Evolutionary conservation across 306 rosid genomes (phyloP).

Genomic region (Quercus berberidifolia): DNA sequence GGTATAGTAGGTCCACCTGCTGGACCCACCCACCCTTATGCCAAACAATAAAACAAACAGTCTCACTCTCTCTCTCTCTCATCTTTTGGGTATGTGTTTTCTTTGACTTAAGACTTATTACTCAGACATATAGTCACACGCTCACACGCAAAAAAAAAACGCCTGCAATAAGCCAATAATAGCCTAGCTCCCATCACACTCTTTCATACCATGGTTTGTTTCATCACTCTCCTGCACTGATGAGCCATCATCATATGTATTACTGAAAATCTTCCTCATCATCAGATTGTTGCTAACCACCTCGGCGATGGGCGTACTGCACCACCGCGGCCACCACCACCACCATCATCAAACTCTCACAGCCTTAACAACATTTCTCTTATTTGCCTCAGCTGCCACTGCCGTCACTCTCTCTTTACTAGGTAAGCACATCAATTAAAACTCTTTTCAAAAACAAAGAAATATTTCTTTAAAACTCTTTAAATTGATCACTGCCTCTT

Average conservation of each 20-base stretch:
- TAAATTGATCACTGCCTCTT: no score
- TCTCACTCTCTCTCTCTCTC: background rate
- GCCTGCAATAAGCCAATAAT: constrained; percentile 19
- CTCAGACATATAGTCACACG: constrained; percentile 16
- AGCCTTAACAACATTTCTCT: constrained; percentile 50
- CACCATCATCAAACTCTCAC: constrained; percentile 30
- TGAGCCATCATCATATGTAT: background rate
- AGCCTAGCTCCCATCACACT: background rate
- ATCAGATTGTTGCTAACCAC: constrained; percentile 13
- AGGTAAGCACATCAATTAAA: constrained; percentile 25
- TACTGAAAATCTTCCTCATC: background rate
- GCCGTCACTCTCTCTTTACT: constrained; percentile 36
- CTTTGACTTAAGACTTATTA: constrained; percentile 49
- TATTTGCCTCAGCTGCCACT: constrained; percentile 38
- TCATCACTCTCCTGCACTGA: no score
- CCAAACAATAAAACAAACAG: constrained; percentile 37
- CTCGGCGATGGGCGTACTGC: constrained; percentile 51
- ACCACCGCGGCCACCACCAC: constrained; percentile 23
- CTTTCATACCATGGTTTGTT: background rate
- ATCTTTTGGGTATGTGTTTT: constrained; percentile 28
- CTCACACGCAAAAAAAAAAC: constrained; percentile 32
- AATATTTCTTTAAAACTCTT: no score
- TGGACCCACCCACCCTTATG: constrained; percentile 21
- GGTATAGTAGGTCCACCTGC: background rate
- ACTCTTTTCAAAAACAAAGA: no score